Base-by-base conservation (phyloP, 768 basidiomycete species). In the Hericium coralloides region DNA sequence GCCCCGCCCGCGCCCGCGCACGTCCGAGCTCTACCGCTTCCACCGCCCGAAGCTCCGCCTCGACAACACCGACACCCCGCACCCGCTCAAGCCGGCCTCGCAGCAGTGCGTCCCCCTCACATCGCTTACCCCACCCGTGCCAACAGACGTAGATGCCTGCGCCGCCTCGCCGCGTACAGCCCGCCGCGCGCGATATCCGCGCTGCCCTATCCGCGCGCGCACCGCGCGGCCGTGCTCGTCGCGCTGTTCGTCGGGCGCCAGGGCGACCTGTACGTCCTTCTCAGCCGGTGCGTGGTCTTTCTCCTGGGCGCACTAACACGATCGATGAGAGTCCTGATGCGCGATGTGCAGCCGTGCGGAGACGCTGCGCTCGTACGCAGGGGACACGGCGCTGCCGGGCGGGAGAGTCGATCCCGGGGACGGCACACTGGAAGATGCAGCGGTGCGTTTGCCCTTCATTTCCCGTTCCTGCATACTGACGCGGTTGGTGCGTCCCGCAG, bases 321-420 rank as follows among this genome's bases (percentile, higher is more conserved):
- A n/a, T n/a, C n/a, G 22, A 31, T 26, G 3, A 2, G 22, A 2
- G n/a, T 51, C 20, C 23, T 15, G 25, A 22, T 20, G 18, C 45
- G 18, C 45, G 49, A 26, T 48, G 23, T 53, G 31, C 52, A 95
- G 92, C 59, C 84, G 92, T 2, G 83, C 92, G 1, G 76, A 85
- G 0, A 80, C 80, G 3, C 72, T 95, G 62, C 75, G 83, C 38
- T 78, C 85, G 9, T 95, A 89, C 63, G 88, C 92, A 0, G 90
- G 90, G 0, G 93, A 95, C 67, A 95, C 93, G 0, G 87, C 90
- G 1, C 71, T 95, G 4, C 93, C 92, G 0, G 92, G 93, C 6
- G 92, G 93, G 0, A 91, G 85, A 66, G 77, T 85, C 7, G 92
- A 95, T 15, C 72, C 73, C 2, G 75, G 72, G 41, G 92, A 95